Percentiles rank a stretch among this genome's conserved stretches.
phyloP scores from a whole-genome alignment of 2,329 filamentous ascomycete species.

The Sphaerulina vaccinii region DNA sequence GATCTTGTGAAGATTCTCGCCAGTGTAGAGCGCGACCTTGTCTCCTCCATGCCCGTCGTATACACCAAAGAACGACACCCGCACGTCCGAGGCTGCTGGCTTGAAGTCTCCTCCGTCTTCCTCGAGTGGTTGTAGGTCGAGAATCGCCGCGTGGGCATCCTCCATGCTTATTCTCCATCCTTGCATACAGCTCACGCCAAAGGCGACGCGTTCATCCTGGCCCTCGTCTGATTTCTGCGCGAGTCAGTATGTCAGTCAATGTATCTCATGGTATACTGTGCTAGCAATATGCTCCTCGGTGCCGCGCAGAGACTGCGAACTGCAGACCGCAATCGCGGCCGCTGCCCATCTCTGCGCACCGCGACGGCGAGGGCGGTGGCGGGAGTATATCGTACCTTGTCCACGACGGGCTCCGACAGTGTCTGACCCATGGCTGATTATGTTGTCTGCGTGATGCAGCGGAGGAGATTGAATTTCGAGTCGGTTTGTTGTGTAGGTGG shows the following conservation, averaged over 20 bases:
- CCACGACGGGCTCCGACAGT: conserved; percentile 96
- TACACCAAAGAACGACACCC: conserved; percentile 93
- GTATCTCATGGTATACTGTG: neutral
- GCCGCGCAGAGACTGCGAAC: neutral
- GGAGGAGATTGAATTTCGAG: neutral
- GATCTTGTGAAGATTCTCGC: conserved; percentile 90
- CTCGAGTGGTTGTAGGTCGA: conserved; percentile 73
- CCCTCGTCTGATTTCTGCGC: conserved; percentile 79
- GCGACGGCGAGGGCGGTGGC: neutral
- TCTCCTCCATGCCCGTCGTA: conserved; percentile 98
- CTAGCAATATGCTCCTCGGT: neutral
- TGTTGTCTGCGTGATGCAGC: neutral
- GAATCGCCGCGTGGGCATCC: conserved; percentile 85
- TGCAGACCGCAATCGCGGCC: neutral
- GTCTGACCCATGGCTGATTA: conserved; percentile 82
- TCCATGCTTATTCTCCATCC: conserved; percentile 99
- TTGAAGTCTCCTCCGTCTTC: conserved; percentile 52
- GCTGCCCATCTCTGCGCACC: neutral
- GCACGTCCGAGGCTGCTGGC: conserved; percentile 64
- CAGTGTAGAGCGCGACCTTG: conserved; percentile 90
- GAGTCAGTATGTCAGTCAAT: conserved; percentile 6
- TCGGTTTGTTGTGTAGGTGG: neutral
- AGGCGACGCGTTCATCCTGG: conserved; percentile 89
- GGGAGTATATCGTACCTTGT: conserved; percentile 72
- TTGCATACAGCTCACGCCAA: conserved; percentile 97